Conservation (phyloP, 345 rosid species). For the Gynandropsis gynandra region DNA sequence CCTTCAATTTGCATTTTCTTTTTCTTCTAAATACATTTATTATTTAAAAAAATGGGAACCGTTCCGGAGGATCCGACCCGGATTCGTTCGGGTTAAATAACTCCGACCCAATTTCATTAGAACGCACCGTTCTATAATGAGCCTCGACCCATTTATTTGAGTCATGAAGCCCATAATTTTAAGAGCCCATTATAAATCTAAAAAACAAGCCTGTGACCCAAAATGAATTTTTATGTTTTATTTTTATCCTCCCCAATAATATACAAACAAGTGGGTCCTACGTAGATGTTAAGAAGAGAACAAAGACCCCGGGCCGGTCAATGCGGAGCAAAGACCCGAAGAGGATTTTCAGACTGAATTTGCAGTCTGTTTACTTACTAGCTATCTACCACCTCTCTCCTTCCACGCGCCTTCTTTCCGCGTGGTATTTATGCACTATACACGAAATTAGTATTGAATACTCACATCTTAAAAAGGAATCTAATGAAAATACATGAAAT, state of each 20-base stretch:
- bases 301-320: constrained; percentile 52
- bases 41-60: background rate
- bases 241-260: no score
- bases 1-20: constrained; percentile 13
- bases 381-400: constrained; percentile 9
- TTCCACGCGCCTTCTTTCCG: constrained; percentile 9
- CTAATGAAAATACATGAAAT: no score
- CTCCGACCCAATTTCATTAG: background rate
- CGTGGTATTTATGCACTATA: background rate
- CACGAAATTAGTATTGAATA: no score
- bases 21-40: background rate
- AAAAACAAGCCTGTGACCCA: background rate
- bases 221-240: no score
- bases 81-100: background rate
- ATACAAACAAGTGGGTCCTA: no score
- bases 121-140: background rate
- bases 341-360: constrained; percentile 23
- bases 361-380: constrained; percentile 19
- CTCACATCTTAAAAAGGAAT: no score
- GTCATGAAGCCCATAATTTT: background rate
- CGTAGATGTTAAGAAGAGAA: constrained; percentile 13
- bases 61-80: background rate
- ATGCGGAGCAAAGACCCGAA: constrained; percentile 48
- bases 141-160: background rate
- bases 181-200: background rate